Conservation (phyloP, 768 basidiomycete species). For the Tephrocybe rancida region DNA sequence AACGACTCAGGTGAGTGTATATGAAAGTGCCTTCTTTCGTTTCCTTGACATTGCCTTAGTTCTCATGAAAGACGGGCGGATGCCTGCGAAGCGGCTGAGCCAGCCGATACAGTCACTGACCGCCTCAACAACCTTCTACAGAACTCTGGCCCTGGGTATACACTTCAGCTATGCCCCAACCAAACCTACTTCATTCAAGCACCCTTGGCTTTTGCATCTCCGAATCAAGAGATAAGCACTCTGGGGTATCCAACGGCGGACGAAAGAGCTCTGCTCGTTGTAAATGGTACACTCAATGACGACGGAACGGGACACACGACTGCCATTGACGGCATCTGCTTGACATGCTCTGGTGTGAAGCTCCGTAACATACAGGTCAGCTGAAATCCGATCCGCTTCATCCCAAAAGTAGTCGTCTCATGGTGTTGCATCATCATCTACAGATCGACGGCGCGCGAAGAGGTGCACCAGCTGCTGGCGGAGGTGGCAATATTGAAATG, state of each 20-base stretch:
- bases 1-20: too few species aligned
- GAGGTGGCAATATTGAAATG: constrained; percentile 85
- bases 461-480: constrained; percentile 50
- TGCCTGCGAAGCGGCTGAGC: constrained; percentile 49
- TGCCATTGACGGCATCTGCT: constrained; percentile 70
- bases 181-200: constrained; percentile 64
- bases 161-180: constrained; percentile 65
- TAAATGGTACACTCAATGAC: constrained; percentile 56
- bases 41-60: too few species aligned
- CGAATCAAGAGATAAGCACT: constrained; percentile 83
- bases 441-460: constrained; percentile 77
- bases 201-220: constrained; percentile 66
- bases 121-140: constrained; percentile 67
- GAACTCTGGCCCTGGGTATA: constrained; percentile 66
- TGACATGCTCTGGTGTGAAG: constrained; percentile 56
- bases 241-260: constrained; percentile 71
- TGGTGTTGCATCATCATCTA: constrained; percentile 1
- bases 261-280: constrained; percentile 68
- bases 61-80: background rate
- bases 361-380: constrained; percentile 73
- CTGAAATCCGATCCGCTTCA: background rate
- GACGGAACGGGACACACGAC: constrained; percentile 72
- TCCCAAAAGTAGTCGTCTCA: background rate
- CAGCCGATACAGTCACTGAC: constrained; percentile 62
- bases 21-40: too few species aligned